Base-by-base conservation (phyloP, 2,329 filamentous ascomycete genomes). In the Diaporthe sp. region DNA sequence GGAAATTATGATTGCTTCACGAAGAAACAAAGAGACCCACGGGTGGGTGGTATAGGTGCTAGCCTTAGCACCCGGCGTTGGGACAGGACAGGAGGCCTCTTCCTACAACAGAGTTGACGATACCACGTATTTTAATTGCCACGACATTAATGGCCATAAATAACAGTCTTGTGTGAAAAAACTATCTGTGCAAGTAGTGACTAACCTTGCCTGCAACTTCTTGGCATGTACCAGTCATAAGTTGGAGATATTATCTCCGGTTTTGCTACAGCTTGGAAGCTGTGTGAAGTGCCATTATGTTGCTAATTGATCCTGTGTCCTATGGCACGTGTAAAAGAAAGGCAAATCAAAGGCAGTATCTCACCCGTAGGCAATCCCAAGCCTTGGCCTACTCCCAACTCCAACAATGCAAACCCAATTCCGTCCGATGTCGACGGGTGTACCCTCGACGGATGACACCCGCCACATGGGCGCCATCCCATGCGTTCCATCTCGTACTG, bases 91-190 rank as follows among this genome's bases (percentile, higher is more conserved):
- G 8, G n/a, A 22, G 1, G 20, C 31, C 44, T 51, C 31, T 70
- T 55, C 65, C 65, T 70, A n/a, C 13, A 15, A 28, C 31, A 53
- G 49, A 53, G 42, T 55, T 42, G 31, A 70, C 22, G 65, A 70
- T 70, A 70, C 49, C 17, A 55, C 22, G 65, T 39, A 13, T 70
- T 68, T 70, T 70, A 42, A 55, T 70, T 42, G 49, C 65, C 34
- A 39, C n/a, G 31, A 22, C 1, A 61, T 61, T 0, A 28, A 31
- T 70, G 49, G 47, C 34, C 12, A 12, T 22, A 4, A 42, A 70
- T 55, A n/a, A 42, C 5, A 42, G 2, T 55, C 28, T 34, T 34
- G 8, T 17, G 28, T 22, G 25, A 1, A 65, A 0, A 0, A 28
- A 44, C 0, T 6, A 20, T 42, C 10, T 0, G 4, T 5, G 8